These are phyloP conservation scores for Plenodomus lindquistii DNA, from an alignment of 2,329 filamentous ascomycete species.

Conservation along the genomic window DNA sequence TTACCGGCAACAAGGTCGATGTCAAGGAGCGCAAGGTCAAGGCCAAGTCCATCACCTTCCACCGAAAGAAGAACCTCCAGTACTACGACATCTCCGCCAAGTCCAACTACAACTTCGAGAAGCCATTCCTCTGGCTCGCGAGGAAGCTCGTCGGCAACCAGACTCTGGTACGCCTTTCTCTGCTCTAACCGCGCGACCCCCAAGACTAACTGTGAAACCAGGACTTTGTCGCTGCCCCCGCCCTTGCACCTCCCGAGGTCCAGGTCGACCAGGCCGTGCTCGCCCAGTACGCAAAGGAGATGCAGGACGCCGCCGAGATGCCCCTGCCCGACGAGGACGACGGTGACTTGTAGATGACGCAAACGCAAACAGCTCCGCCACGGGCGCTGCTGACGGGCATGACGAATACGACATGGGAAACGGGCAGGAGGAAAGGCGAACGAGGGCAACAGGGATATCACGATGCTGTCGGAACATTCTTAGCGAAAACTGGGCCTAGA, in stretches of 20 bases:
- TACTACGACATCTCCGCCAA: constrained; percentile 99
- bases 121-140: constrained; percentile 99
- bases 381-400: constrained; percentile 30
- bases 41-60: constrained; percentile 99
- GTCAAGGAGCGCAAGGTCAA: constrained; percentile 99
- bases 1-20: constrained; percentile 99
- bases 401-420: constrained; percentile 27
- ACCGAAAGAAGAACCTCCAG: constrained; percentile 99
- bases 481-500: constrained; percentile 28
- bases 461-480: constrained; percentile 28
- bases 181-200: neutral
- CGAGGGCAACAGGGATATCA: neutral
- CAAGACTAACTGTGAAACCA: constrained; percentile 45
- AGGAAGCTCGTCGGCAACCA: constrained; percentile 98
- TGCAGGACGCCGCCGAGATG: constrained; percentile 76
- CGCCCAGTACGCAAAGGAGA: constrained; percentile 83
- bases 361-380: constrained; percentile 25
- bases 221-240: constrained; percentile 96
- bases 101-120: constrained; percentile 99
- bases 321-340: constrained; percentile 96
- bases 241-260: constrained; percentile 91
- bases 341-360: constrained; percentile 60
- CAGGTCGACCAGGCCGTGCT: constrained; percentile 83
- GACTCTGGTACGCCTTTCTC: constrained; percentile 64
- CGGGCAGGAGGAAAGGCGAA: constrained; percentile 3